Evolutionary conservation across 139 green algal species (phyloP), one percentile per base, ranked within the genome.

Genomic region (Chlamydomonas eustigma): DNA sequence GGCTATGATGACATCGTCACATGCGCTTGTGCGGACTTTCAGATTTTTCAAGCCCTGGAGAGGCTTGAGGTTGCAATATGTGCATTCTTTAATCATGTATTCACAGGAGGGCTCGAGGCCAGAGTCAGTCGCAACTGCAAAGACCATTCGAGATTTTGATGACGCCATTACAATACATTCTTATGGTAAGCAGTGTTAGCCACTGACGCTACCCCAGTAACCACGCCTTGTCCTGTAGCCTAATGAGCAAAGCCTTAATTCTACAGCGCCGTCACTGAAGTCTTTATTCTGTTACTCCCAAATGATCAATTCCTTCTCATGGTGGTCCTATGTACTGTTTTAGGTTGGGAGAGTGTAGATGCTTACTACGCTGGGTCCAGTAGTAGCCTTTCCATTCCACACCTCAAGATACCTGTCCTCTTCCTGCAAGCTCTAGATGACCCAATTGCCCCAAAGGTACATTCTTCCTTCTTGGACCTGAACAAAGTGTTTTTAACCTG

Each of bases 81-180:
- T 22, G 6, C 58, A 24, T 28, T 34, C 18, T 70, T 28, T 35
- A 37, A 24, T 70, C 58, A 24, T 35, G 25, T 28, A 24, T 28
- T 35, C 58, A 37, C 58, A 70, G 58, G 58, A 22, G 25, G 22
- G 6, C 8, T 22, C 18, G 5, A 24, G 58, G 6, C 58, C 58
- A 18, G 25, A 70, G 5, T 6, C 22, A 24, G 58, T 70, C 25
- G 8, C 58, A 24, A 70, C 58, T 35, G 58, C 34, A 22, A 22
- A 58, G 2, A 96, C 82, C 38, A 93, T 97, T 51, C 73, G 87
- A 0, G 88, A 93, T 0, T 97, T 97, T 84, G 93, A 97, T 68
- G 90, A 95, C 0, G 88, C 87, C 37, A 91, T 97, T 78, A 97
- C 93, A 1, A 78, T 81, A 63, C 83, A 82, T 75, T 80, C 51